Evolutionary conservation across 73 alveolate species (phyloP).

Genomic region (Paramecium sexaurelia): DNA sequence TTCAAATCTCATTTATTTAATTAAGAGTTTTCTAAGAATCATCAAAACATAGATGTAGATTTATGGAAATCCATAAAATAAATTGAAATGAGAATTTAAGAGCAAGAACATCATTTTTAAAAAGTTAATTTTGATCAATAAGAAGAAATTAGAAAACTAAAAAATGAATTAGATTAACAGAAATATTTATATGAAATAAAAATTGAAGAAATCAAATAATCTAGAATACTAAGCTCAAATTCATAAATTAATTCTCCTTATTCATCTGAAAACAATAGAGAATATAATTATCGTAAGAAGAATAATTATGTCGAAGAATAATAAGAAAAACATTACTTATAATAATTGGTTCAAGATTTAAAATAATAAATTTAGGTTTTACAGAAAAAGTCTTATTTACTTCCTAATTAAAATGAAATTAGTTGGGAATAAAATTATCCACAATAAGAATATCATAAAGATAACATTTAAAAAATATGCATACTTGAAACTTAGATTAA

Average conservation of each 20-base stretch:
- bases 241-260: not conserved
- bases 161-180: not conserved
- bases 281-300: not conserved
- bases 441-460: not conserved
- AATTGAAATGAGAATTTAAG: not conserved
- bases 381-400: not conserved
- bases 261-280: not conserved
- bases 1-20: not conserved
- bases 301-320: not conserved
- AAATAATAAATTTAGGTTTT: not conserved
- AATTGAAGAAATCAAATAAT: not conserved
- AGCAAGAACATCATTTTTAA: not conserved
- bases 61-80: not conserved
- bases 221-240: not conserved
- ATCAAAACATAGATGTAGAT: not conserved
- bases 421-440: not conserved
- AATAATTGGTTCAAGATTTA: not conserved
- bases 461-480: not conserved
- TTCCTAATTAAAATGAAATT: not conserved
- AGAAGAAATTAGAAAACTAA: not conserved
- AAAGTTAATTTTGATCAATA: not conserved
- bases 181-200: not conserved
- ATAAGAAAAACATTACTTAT: not conserved
- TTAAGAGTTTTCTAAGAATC: not conserved
- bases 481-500: not conserved